These are phyloP conservation scores for Oryza meridionalis DNA, from an alignment of 176 grass and related monocot species.

Conservation along the genomic window DNA sequence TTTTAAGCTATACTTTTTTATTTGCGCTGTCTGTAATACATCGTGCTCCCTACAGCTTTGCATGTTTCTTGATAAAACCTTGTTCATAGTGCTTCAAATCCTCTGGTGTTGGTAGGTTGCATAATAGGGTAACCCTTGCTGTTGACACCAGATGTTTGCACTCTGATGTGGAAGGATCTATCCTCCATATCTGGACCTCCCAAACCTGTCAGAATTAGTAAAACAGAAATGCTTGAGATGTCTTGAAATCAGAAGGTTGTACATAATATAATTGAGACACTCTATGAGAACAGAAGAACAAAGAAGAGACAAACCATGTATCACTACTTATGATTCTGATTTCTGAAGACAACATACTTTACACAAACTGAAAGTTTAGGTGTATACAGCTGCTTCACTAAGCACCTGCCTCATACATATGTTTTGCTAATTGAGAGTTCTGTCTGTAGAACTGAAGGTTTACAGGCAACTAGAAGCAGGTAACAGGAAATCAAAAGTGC, in stretches of 20 bases:
- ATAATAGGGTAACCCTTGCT: conserved; percentile 60
- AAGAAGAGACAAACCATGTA: not conserved
- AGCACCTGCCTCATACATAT: not conserved
- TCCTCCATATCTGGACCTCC: conserved; percentile 64
- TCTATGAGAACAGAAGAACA: not conserved
- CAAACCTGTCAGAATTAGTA: conserved; percentile 57
- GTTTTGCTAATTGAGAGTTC: not conserved
- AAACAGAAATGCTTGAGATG: not conserved
- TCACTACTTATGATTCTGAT: too few relatives aligned
- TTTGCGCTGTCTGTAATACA: not conserved
- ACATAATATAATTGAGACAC: not conserved
- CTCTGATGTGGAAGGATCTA: conserved; percentile 54
- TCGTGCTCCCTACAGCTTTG: conserved; percentile 56
- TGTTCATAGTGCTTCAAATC: conserved; percentile 42
- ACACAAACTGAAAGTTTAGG: not conserved
- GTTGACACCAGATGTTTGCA: conserved; percentile 64
- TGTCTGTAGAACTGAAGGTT: not conserved
- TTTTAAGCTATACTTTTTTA: not conserved
- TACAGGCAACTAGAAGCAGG: not conserved
- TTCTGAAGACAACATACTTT: not conserved
- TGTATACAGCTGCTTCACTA: not conserved
- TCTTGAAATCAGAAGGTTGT: not conserved
- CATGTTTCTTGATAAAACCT: conserved; percentile 53
- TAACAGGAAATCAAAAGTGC: not conserved
- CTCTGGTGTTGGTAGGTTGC: conserved; percentile 51